These are phyloP conservation scores for Furcasterigmium furcatum DNA, from an alignment of 2,329 filamentous ascomycete species.

Conservation along the genomic window DNA sequence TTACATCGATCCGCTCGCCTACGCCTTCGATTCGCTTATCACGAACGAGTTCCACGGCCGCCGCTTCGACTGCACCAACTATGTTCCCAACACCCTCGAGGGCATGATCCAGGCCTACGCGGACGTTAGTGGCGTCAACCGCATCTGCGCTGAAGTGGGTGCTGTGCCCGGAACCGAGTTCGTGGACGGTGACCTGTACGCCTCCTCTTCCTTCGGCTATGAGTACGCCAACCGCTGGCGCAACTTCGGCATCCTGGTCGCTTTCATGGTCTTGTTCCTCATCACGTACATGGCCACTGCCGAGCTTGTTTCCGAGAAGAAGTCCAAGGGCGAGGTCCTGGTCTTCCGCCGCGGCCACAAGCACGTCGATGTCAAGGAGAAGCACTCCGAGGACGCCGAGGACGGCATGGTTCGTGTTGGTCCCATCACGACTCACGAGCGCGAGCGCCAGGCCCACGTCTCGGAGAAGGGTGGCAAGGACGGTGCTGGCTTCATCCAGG, in stretches of 20 bases:
- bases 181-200: constrained; percentile 58
- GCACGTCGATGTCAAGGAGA: constrained; percentile 55
- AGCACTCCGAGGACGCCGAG: constrained; percentile 57
- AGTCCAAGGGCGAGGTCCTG: constrained; percentile 74
- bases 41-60: constrained; percentile 76
- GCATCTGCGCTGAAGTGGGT: constrained; percentile 59
- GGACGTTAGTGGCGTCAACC: constrained; percentile 29
- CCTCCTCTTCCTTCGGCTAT: constrained; percentile 54
- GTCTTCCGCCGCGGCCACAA: constrained; percentile 70
- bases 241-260: constrained; percentile 68
- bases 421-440: constrained; percentile 42
- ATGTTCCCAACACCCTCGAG: constrained; percentile 32
- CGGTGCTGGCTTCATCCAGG: constrained; percentile 35
- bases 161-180: constrained; percentile 45
- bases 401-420: constrained; percentile 43
- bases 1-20: constrained; percentile 75
- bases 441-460: constrained; percentile 20
- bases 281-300: constrained; percentile 59
- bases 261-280: constrained; percentile 61
- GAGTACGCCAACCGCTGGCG: constrained; percentile 60
- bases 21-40: constrained; percentile 78
- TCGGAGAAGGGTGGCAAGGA: constrained; percentile 36
- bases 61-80: constrained; percentile 49
- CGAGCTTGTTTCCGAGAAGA: constrained; percentile 62
- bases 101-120: constrained; percentile 14